Evolutionary conservation across 768 basidiomycete genomes (phyloP), one percentile per base, ranked within the genome.

Genomic region (Naganishia friedmannii): DNA sequence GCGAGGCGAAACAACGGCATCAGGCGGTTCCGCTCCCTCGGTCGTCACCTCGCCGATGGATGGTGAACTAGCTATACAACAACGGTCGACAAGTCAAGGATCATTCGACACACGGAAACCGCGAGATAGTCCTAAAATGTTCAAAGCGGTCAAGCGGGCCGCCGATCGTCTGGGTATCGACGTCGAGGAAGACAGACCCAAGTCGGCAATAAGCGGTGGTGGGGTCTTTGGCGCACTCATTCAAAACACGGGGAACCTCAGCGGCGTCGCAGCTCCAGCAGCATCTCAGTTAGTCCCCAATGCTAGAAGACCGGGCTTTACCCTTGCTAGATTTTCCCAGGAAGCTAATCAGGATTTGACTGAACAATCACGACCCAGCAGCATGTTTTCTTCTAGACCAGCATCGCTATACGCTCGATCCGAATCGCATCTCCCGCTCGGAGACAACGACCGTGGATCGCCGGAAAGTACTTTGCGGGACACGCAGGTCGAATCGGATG

Each of bases 191-290:
- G 57, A 74, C 3, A 57, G 83, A 5, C 82, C 82, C 0, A 77
- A 81, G 28, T 80, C 83, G 55, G 83, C 85, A 17, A 82, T 84
- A 70, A 87, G 82, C 73, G 84, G 83, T 26, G 88, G 83, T 0
- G 88, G 88, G 6, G 88, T 88, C 1, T 85, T 89, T 70, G 90
- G 88, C 0, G 85, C 89, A 4, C 84, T 92, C 42, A 87, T 93
- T 26, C 86, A 88, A 8, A 87, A 87, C 68, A 87, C 89, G 0
- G 87, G 86, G 2, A 86, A 87, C 57, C 80, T 92, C 9, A 82
- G 85, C 1, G 89, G 88, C 21, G 85, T 29, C 45, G 77, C 77
- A 56, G 77, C 76, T 15, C 77, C 76, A 26, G 70, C 72, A 29
- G 76, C 70, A 8, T 53, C 85, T 80, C 82, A 82, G 31, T 83